phyloP scores from a whole-genome alignment of 2,329 filamentous ascomycete species.

The Diaporthe citrichinensis region DNA sequence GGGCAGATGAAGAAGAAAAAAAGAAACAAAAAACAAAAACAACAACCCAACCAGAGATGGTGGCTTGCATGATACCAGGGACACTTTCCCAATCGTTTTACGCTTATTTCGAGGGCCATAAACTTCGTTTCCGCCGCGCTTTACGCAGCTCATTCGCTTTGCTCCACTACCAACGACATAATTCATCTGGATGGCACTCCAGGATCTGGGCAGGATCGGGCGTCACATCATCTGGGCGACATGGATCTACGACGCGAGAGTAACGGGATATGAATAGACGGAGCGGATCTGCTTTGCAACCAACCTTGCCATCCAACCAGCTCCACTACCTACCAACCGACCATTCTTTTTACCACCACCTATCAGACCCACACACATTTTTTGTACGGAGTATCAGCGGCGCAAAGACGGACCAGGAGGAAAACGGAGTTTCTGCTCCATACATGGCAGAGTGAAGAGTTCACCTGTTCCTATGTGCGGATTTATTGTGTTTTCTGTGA shows the following conservation, averaged over 20 bases:
- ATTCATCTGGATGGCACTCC: constrained; percentile 23
- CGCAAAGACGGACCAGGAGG: constrained; percentile 31
- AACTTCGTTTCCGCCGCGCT: constrained; percentile 29
- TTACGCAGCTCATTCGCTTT: constrained; percentile 29
- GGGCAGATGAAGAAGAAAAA: neutral
- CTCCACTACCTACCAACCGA: constrained; percentile 24
- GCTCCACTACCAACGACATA: constrained; percentile 23
- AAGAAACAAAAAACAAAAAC: neutral
- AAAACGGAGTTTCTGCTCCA: constrained; percentile 35
- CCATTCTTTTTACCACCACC: constrained; percentile 3
- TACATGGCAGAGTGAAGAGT: constrained; percentile 28
- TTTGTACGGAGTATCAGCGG: constrained; percentile 27
- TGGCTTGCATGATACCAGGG: constrained; percentile 41
- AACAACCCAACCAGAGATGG: constrained; percentile 26
- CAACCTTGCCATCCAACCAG: constrained; percentile 14
- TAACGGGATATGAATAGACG: constrained; percentile 35
- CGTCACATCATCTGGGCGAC: constrained; percentile 24
- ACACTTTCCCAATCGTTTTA: constrained; percentile 35
- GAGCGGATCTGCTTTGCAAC: constrained; percentile 21
- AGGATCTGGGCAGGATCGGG: constrained; percentile 24
- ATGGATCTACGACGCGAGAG: constrained; percentile 28
- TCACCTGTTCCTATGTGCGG: constrained; percentile 31
- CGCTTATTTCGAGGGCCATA: constrained; percentile 2
- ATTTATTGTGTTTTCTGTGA: constrained; percentile 1
- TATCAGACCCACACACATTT: constrained; percentile 8